These are phyloP conservation scores for Ocimum tenuiflorum DNA, from an alignment of 257 asterid species.

Conservation along the genomic window DNA sequence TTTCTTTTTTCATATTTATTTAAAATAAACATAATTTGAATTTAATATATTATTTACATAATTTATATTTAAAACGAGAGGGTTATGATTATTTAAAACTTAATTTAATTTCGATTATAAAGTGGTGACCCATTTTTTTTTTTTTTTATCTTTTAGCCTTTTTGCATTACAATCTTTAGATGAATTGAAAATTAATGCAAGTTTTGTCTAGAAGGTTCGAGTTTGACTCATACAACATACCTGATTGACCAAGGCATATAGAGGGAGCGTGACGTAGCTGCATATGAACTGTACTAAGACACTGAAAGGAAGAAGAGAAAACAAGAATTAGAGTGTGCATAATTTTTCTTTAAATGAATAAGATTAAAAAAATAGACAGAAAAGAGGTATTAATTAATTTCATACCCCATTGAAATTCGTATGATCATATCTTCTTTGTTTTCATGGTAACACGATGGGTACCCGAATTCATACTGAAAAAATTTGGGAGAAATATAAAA, in stretches of 20 bases:
- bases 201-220: not conserved
- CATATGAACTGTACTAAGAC: conserved; percentile 57
- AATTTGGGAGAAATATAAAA: not conserved
- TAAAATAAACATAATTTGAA: too few relatives aligned
- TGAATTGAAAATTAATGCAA: too few relatives aligned
- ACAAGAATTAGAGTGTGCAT: not conserved
- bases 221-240: conserved; percentile 22
- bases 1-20: too few relatives aligned
- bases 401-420: conserved; percentile 71
- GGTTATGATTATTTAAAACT: too few relatives aligned
- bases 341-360: too few relatives aligned
- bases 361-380: not conserved
- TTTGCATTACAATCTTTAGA: too few relatives aligned
- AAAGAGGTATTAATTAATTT: not conserved
- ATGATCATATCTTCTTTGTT: conserved; percentile 54
- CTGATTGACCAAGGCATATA: conserved; percentile 88
- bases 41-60: too few relatives aligned
- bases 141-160: too few relatives aligned
- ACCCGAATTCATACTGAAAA: conserved; percentile 58
- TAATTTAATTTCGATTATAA: too few relatives aligned
- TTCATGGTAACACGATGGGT: conserved; percentile 82
- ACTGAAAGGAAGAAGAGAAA: conserved; percentile 27
- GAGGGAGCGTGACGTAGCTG: conserved; percentile 91
- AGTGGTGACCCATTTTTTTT: too few relatives aligned
- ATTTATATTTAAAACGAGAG: too few relatives aligned